Evolutionary conservation across 371 early-diverging fungal species (phyloP).

Genomic region (Lichtheimia hyalospora): DNA sequence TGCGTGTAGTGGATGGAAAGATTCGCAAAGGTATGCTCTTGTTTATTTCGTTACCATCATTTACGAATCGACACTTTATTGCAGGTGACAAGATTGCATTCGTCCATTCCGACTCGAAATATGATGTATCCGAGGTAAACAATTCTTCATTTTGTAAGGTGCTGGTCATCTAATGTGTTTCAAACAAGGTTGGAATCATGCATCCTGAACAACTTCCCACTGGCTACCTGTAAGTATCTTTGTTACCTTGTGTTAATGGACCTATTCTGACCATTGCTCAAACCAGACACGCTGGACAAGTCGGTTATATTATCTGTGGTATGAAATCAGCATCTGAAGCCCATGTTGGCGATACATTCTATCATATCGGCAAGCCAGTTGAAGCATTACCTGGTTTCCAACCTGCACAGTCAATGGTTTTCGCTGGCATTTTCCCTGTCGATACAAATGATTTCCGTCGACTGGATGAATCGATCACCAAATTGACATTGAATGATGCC

Average conservation of each 20-base stretch:
- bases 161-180: neutral
- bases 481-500: constrained; percentile 93
- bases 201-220: constrained; percentile 84
- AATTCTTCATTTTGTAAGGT: neutral
- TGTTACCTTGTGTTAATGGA: neutral
- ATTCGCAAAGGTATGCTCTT: constrained; percentile 65
- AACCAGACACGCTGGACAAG: constrained; percentile 86
- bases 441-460: constrained; percentile 87
- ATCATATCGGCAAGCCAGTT: constrained; percentile 59
- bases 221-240: constrained; percentile 63
- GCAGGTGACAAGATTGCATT: constrained; percentile 84
- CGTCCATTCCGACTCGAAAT: constrained; percentile 70
- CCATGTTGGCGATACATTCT: constrained; percentile 95
- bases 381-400: constrained; percentile 88
- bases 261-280: neutral
- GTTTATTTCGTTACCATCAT: neutral
- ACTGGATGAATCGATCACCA: constrained; percentile 87
- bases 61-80: too few relatives aligned
- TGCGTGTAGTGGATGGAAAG: constrained; percentile 86
- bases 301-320: constrained; percentile 90
- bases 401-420: constrained; percentile 92
- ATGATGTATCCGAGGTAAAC: constrained; percentile 80
- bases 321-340: constrained; percentile 95
- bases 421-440: constrained; percentile 93
- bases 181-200: constrained; percentile 86